Evolutionary conservation across 2,329 filamentous ascomycete genomes (phyloP).

Genomic region (Microsporum canis): DNA sequence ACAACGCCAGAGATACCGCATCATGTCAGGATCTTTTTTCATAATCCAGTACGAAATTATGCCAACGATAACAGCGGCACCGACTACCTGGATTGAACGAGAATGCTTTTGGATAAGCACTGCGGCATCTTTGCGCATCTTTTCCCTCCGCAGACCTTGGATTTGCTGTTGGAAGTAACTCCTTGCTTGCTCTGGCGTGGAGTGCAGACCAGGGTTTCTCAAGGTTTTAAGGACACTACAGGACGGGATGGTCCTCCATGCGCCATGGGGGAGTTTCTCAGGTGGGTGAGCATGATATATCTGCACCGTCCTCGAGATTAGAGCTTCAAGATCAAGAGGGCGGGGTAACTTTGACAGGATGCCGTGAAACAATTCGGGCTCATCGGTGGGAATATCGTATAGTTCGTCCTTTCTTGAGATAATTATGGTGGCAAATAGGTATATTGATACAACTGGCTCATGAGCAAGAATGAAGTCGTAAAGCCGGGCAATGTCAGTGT

Average conservation of each 20-base stretch:
- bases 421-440: conserved; percentile 84
- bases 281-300: conserved; percentile 62
- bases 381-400: conserved; percentile 68
- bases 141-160: conserved; percentile 56
- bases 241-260: conserved; percentile 61
- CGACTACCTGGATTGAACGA: conserved; percentile 50
- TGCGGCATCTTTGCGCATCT: conserved; percentile 44
- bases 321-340: conserved; percentile 64
- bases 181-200: conserved; percentile 56
- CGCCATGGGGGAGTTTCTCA: conserved; percentile 48
- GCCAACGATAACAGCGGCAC: conserved; percentile 55
- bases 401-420: conserved; percentile 70
- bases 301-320: conserved; percentile 55
- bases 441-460: conserved; percentile 79
- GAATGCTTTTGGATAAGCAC: conserved; percentile 53
- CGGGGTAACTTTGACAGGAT: conserved; percentile 77
- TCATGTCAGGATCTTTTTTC: conserved; percentile 30
- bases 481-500: conserved; percentile 74
- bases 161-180: conserved; percentile 59
- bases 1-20: neutral
- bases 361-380: conserved; percentile 85
- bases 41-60: conserved; percentile 57
- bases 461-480: conserved; percentile 85
- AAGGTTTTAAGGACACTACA: conserved; percentile 81
- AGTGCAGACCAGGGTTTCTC: conserved; percentile 41